These are phyloP conservation scores for Detonula confervacea DNA, from an alignment of 352 stramenopile species.

Conservation along the genomic window DNA sequence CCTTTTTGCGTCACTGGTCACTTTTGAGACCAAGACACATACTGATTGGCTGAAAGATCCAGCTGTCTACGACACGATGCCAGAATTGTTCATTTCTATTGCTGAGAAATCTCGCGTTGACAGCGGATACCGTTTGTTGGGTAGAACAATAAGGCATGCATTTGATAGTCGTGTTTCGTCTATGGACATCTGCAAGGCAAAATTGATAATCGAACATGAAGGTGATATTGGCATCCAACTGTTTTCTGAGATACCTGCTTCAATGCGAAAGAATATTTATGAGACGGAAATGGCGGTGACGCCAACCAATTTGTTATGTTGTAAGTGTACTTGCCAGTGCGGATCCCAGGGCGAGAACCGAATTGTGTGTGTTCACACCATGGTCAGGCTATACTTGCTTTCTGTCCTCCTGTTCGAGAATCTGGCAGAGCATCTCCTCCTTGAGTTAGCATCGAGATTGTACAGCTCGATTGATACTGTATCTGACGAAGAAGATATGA, in stretches of 20 bases:
- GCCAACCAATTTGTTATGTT: slow-evolving; percentile 5
- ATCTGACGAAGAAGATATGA: background rate
- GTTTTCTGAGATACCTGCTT: slow-evolving; percentile 17
- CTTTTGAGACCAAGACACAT: slow-evolving; percentile 9
- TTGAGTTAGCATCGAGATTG: slow-evolving; percentile 9
- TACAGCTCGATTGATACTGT: background rate
- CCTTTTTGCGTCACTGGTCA: slow-evolving; percentile 23
- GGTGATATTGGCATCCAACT: slow-evolving; percentile 23
- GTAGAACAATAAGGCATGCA: slow-evolving; percentile 24
- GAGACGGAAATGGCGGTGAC: slow-evolving; percentile 9
- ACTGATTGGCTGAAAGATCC: slow-evolving; percentile 31
- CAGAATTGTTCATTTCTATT: slow-evolving; percentile 22
- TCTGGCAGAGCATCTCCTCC: slow-evolving; percentile 34
- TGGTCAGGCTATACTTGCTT: slow-evolving; percentile 14
- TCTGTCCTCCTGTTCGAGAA: slow-evolving; percentile 16
- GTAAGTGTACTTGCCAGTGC: slow-evolving; percentile 33
- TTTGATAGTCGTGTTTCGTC: slow-evolving; percentile 9
- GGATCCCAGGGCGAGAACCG: slow-evolving; percentile 24
- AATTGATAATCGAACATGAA: slow-evolving; percentile 3
- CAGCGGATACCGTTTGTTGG: slow-evolving; percentile 25
- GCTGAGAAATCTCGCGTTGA: slow-evolving; percentile 28
- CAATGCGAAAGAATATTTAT: slow-evolving; percentile 36
- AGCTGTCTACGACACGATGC: slow-evolving; percentile 23
- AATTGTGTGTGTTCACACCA: slow-evolving; percentile 32
- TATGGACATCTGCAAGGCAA: slow-evolving; percentile 7